These are phyloP conservation scores for Carex pumila DNA, from an alignment of 176 grass and related monocot species.

Conservation along the genomic window DNA sequence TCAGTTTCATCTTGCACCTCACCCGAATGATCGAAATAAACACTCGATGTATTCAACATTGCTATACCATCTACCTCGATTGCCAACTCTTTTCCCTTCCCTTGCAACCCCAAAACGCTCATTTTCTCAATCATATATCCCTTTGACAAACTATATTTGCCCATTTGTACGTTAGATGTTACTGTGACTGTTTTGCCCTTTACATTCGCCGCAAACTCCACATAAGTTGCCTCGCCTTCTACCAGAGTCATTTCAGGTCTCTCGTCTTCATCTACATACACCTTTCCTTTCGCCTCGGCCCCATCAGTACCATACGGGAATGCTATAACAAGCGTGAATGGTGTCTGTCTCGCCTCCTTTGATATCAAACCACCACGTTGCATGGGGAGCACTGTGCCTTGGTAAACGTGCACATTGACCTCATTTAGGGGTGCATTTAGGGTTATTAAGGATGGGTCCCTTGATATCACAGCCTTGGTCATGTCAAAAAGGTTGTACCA, in stretches of 20 bases:
- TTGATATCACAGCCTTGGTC: constrained; percentile 46
- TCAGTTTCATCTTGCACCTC: constrained; percentile 12
- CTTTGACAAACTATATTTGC: constrained; percentile 43
- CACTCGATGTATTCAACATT: constrained; percentile 23
- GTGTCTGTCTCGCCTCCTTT: constrained; percentile 47
- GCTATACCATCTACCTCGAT: constrained; percentile 38
- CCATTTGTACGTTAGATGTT: constrained; percentile 50
- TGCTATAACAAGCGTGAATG: constrained; percentile 70
- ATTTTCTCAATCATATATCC: constrained; percentile 66
- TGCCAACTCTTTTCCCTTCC: constrained; percentile 37
- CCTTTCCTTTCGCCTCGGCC: constrained; percentile 45
- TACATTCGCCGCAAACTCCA: constrained; percentile 50
- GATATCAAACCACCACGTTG: constrained; percentile 72
- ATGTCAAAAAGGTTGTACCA: constrained; percentile 96
- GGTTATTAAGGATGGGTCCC: constrained; percentile 8
- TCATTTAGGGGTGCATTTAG: constrained; percentile 60
- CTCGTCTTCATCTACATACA: constrained; percentile 90
- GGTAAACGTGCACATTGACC: constrained; percentile 78
- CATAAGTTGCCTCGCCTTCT: constrained; percentile 64
- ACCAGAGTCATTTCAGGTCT: constrained; percentile 66
- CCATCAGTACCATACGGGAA: constrained; percentile 48
- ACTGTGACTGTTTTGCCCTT: constrained; percentile 60
- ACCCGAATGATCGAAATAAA: constrained; percentile 18
- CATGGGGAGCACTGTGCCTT: constrained; percentile 72
- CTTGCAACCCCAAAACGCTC: constrained; percentile 58